These are phyloP conservation scores for Candida schatavii DNA, from an alignment of 805 yeast genomes.

Conservation along the genomic window DNA sequence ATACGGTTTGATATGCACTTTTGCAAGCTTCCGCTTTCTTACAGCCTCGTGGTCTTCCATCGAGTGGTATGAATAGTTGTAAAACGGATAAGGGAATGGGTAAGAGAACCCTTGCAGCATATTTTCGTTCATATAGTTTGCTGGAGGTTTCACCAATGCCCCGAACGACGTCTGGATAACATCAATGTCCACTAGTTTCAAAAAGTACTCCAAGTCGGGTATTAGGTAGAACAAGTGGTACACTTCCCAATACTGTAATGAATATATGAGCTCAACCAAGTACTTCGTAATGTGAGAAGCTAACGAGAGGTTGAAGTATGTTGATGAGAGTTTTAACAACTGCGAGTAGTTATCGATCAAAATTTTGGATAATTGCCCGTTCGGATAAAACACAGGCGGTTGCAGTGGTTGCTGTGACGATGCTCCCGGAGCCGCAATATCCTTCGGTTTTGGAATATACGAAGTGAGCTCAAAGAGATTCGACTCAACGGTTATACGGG, in stretches of 20 bases:
- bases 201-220: constrained; percentile 32
- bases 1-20: constrained; percentile 31
- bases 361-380: constrained; percentile 32
- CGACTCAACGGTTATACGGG: constrained; percentile 27
- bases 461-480: constrained; percentile 24
- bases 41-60: constrained; percentile 21
- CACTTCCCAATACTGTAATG: constrained; percentile 43
- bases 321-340: constrained; percentile 27
- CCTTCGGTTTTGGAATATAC: constrained; percentile 18
- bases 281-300: constrained; percentile 38
- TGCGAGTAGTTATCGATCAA: constrained; percentile 37
- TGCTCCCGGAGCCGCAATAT: constrained; percentile 1
- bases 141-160: constrained; percentile 38
- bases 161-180: constrained; percentile 36
- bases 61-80: constrained; percentile 42
- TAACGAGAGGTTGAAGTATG: constrained; percentile 37
- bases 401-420: constrained; percentile 6
- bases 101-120: constrained; percentile 41
- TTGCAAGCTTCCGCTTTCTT: constrained; percentile 22
- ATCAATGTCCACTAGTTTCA: constrained; percentile 33
- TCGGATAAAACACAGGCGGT: constrained; percentile 26
- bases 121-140: constrained; percentile 30
- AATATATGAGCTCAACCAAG: constrained; percentile 36
- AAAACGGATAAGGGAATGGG: constrained; percentile 46
- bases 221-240: constrained; percentile 35